These are phyloP conservation scores for Camelina sativa DNA, from an alignment of 345 rosid species.

Conservation along the genomic window DNA sequence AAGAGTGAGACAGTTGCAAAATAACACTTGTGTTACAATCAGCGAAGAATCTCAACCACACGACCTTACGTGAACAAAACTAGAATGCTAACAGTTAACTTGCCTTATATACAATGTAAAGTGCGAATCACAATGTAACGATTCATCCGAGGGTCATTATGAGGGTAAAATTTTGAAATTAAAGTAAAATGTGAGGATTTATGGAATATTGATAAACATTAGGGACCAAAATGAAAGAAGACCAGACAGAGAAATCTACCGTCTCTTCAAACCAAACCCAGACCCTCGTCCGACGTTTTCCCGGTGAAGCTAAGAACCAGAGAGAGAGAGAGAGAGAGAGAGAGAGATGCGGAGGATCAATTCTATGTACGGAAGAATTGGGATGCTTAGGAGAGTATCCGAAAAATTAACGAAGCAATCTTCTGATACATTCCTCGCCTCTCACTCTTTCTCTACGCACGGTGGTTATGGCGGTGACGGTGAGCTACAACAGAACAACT, in stretches of 20 bases:
- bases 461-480: slow-evolving; percentile 48
- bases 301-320: slow-evolving; percentile 17
- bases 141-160: not conserved
- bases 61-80: not conserved
- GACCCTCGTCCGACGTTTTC: slow-evolving; percentile 15
- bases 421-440: slow-evolving; percentile 26
- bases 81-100: not conserved
- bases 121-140: not conserved
- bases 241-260: slow-evolving; percentile 26
- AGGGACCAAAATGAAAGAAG: slow-evolving; percentile 18
- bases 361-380: slow-evolving; percentile 22
- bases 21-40: slow-evolving; percentile 6
- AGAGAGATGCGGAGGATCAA: slow-evolving; percentile 39
- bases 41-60: not conserved
- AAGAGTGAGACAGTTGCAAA: not conserved
- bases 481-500: slow-evolving; percentile 41
- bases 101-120: not conserved
- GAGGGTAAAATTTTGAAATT: not conserved
- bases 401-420: not conserved
- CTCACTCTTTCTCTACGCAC: slow-evolving; percentile 51
- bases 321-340: not conserved
- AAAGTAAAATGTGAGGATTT: not conserved
- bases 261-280: slow-evolving; percentile 33
- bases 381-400: not conserved
- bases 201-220: not conserved